These are phyloP conservation scores for Ilyonectria destructans DNA, from an alignment of 2,329 filamentous ascomycete species.

Conservation along the genomic window DNA sequence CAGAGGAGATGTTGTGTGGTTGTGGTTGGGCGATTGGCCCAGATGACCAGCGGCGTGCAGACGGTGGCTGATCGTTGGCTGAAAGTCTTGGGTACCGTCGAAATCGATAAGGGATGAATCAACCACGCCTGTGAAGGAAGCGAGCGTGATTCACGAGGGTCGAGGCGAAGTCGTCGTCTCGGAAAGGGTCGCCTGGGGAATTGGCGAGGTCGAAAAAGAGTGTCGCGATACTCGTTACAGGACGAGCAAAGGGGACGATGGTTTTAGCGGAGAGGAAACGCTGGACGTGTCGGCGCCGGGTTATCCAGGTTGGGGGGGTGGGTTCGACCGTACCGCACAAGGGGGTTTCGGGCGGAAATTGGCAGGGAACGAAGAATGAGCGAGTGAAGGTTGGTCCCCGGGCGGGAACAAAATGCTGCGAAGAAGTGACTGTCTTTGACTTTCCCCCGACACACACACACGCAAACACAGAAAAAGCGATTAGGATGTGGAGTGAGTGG, in stretches of 20 bases:
- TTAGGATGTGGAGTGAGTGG: slow-evolving; percentile 28
- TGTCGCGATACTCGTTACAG: slow-evolving; percentile 47
- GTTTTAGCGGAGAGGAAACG: slow-evolving; percentile 45
- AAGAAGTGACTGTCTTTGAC: slow-evolving; percentile 32
- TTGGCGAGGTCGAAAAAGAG: slow-evolving; percentile 46
- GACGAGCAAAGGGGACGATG: slow-evolving; percentile 45
- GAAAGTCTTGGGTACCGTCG: slow-evolving; percentile 34
- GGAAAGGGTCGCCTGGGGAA: slow-evolving; percentile 29
- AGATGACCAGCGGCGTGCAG: slow-evolving; percentile 10
- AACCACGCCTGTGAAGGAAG: slow-evolving; percentile 28
- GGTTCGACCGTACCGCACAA: slow-evolving; percentile 37
- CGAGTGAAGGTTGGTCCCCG: slow-evolving; percentile 26
- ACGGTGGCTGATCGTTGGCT: slow-evolving; percentile 30
- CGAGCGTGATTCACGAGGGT: slow-evolving; percentile 36
- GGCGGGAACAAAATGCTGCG: slow-evolving; percentile 6
- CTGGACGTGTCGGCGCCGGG: slow-evolving; percentile 47
- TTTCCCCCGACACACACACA: slow-evolving; percentile 26
- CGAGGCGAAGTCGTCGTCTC: slow-evolving; percentile 30
- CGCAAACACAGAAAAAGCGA: slow-evolving; percentile 9
- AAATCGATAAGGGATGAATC: slow-evolving; percentile 35
- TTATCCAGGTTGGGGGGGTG: slow-evolving; percentile 40
- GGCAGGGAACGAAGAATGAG: slow-evolving; percentile 37
- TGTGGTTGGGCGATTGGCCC: slow-evolving; percentile 8
- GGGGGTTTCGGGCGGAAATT: slow-evolving; percentile 37
- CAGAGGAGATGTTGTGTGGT: slow-evolving; percentile 28